These are phyloP conservation scores for Boletus sp. DNA, from an alignment of 768 basidiomycete species.

Conservation along the genomic window DNA sequence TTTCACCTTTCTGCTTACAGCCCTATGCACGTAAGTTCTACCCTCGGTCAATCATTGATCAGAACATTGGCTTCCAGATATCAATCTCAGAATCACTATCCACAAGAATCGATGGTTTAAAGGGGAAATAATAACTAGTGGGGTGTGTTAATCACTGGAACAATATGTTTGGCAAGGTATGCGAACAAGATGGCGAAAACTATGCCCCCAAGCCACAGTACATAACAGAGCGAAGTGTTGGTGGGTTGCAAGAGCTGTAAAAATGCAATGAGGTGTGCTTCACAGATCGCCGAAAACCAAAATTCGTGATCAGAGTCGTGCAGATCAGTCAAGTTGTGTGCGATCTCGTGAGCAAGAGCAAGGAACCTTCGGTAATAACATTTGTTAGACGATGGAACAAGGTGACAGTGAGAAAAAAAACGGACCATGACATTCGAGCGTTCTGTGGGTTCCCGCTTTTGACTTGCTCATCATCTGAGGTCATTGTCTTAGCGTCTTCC, in stretches of 20 bases:
- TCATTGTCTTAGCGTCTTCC: background rate
- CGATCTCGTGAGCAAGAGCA: slow-evolving; percentile 85
- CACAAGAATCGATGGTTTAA: too few relatives aligned
- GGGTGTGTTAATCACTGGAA: too few relatives aligned
- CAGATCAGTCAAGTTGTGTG: slow-evolving; percentile 78
- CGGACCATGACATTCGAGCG: background rate
- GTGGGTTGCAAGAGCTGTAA: slow-evolving; percentile 14
- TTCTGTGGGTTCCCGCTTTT: background rate
- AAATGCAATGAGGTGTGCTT: too few relatives aligned
- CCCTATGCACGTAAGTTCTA: too few relatives aligned
- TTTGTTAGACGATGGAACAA: background rate
- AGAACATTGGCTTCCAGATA: too few relatives aligned
- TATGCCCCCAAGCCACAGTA: background rate
- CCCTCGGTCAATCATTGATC: too few relatives aligned
- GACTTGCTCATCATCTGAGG: background rate
- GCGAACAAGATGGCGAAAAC: background rate
- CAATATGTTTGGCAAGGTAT: background rate
- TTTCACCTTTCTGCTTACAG: too few relatives aligned
- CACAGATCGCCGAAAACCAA: too few relatives aligned
- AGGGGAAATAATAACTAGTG: background rate
- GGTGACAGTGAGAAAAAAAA: too few relatives aligned
- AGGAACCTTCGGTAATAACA: slow-evolving; percentile 54
- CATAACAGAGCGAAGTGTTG: background rate
- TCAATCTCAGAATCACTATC: too few relatives aligned
- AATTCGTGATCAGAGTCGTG: too few relatives aligned